These are phyloP conservation scores for Pleurotus platypus DNA, from an alignment of 768 basidiomycete species.

Conservation along the genomic window DNA sequence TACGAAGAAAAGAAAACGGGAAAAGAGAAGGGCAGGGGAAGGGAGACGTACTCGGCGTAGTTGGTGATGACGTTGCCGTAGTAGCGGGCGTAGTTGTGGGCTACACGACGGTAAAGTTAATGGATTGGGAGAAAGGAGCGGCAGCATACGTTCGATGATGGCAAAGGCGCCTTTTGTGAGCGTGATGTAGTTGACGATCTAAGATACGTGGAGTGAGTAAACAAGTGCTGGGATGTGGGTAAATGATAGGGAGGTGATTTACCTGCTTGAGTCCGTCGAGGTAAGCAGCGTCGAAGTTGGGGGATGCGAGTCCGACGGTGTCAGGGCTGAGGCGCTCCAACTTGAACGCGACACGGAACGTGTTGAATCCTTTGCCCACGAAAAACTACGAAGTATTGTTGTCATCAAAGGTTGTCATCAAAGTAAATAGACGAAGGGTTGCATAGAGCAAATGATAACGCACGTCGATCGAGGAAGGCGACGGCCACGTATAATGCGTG, in stretches of 20 bases:
- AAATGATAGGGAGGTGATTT: not conserved
- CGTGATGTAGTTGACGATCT: slow-evolving; percentile 61
- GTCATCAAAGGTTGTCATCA: too few relatives aligned
- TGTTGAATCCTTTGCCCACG: slow-evolving; percentile 52
- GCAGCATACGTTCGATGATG: slow-evolving; percentile 47
- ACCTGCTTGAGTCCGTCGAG: slow-evolving; percentile 45
- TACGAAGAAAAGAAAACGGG: too few relatives aligned
- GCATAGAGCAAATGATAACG: not conserved
- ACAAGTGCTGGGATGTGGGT: too few relatives aligned
- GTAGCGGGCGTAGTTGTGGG: slow-evolving; percentile 63
- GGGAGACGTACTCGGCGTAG: slow-evolving; percentile 36
- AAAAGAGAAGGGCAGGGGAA: not conserved
- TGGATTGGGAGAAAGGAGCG: not conserved
- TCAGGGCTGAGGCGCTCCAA: slow-evolving; percentile 56
- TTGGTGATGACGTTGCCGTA: slow-evolving; percentile 27
- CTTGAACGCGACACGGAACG: slow-evolving; percentile 60
- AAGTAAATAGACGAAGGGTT: too few relatives aligned
- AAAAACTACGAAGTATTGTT: slow-evolving; percentile 38
- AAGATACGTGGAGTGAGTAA: not conserved
- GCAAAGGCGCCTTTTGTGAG: slow-evolving; percentile 49
- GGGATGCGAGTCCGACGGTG: slow-evolving; percentile 47
- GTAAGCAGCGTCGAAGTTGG: slow-evolving; percentile 47
- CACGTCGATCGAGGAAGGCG: slow-evolving; percentile 33
- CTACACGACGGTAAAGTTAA: slow-evolving; percentile 18
- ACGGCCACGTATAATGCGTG: slow-evolving; percentile 49